phyloP scores from a whole-genome alignment of 345 rosid species.

The Salix brachista region DNA sequence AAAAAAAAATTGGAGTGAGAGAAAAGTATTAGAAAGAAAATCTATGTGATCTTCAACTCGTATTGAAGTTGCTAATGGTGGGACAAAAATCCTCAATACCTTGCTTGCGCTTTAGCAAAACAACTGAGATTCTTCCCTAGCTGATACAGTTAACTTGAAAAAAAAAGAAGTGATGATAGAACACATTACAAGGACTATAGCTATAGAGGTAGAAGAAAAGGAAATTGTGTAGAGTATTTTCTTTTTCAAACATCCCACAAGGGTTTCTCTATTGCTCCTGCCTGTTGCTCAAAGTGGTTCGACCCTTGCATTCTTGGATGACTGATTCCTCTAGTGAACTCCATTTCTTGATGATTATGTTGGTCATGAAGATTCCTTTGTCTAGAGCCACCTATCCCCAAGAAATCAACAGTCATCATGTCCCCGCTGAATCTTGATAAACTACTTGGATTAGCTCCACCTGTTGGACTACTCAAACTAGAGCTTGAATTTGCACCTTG shows the following conservation, averaged over 20 bases:
- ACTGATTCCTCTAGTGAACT: slow-evolving; percentile 21
- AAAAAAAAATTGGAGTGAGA: not conserved
- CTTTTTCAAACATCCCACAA: slow-evolving; percentile 35
- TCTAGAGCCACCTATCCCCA: slow-evolving; percentile 50
- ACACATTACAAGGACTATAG: not conserved
- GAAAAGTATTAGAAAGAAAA: not conserved
- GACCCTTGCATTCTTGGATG: slow-evolving; percentile 22
- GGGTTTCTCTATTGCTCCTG: slow-evolving; percentile 31
- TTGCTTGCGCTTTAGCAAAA: slow-evolving; percentile 17
- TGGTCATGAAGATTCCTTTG: slow-evolving; percentile 25
- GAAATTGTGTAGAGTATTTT: not conserved
- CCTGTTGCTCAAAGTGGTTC: slow-evolving; percentile 37
- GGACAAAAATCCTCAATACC: slow-evolving; percentile 8
- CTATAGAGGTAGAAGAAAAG: not conserved
- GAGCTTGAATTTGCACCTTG: slow-evolving; percentile 13
- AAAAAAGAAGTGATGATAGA: not conserved
- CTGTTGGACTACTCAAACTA: not conserved
- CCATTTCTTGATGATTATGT: slow-evolving; percentile 27
- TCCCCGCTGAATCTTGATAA: slow-evolving; percentile 27
- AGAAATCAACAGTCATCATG: slow-evolving; percentile 53
- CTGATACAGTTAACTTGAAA: not conserved
- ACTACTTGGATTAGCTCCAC: slow-evolving; percentile 6
- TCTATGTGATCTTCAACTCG: not conserved
- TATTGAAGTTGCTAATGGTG: not conserved
- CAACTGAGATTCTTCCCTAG: not conserved